These are phyloP conservation scores for Grigorovia humatica DNA, from an alignment of 805 yeast genomes.

Conservation along the genomic window DNA sequence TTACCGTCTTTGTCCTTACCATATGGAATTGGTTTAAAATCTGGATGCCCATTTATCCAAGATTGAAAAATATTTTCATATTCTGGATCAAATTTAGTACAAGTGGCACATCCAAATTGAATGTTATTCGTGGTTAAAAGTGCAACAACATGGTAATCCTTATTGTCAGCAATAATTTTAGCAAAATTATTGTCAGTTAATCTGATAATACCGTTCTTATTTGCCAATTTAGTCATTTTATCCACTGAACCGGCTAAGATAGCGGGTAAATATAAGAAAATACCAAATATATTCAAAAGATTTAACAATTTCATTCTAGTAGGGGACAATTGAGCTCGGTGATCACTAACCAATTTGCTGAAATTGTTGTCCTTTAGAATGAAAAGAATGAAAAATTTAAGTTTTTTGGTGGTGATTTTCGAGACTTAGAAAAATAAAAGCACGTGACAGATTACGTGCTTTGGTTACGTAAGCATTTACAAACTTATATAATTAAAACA, in stretches of 20 bases:
- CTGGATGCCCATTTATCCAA: constrained; percentile 50
- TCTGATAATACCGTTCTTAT: constrained; percentile 32
- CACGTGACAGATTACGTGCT: background rate
- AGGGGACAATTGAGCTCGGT: background rate
- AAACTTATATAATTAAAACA: too few species aligned
- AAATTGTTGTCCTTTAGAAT: background rate
- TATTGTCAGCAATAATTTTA: constrained; percentile 45
- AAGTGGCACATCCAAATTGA: constrained; percentile 65
- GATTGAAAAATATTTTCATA: constrained; percentile 52
- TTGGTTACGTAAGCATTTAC: background rate
- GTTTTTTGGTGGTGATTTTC: too few species aligned
- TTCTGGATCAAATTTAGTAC: constrained; percentile 60
- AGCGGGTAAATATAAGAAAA: background rate
- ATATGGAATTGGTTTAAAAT: constrained; percentile 25
- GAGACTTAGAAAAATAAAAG: too few species aligned
- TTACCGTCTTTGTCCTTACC: constrained; percentile 7
- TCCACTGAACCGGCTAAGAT: background rate
- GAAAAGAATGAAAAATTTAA: background rate
- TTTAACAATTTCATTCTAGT: background rate
- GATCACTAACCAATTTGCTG: too few species aligned
- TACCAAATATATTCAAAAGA: background rate
- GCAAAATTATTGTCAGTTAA: constrained; percentile 55
- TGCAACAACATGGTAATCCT: constrained; percentile 59
- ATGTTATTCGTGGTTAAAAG: constrained; percentile 67
- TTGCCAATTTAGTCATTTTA: background rate